Percentiles rank a stretch among this genome's conserved stretches.
phyloP scores from a whole-genome alignment of 306 rosid species.

The Cicer bijugum region DNA sequence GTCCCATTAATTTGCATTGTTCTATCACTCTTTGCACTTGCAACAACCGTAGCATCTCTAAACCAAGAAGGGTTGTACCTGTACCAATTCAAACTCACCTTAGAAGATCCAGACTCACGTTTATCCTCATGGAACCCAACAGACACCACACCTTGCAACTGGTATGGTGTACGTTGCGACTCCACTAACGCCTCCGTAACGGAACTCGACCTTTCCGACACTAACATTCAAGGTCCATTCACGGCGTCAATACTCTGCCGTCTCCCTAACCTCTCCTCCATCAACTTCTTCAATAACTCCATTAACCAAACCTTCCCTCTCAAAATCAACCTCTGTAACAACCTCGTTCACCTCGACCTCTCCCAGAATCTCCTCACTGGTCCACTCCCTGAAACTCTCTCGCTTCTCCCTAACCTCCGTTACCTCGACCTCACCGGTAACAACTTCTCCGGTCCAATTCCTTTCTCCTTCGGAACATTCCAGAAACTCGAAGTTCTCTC shows the following conservation, averaged over 20 bases:
- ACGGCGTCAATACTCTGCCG: conserved; percentile 63
- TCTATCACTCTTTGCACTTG: neutral
- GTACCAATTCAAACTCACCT: conserved; percentile 54
- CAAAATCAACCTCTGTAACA: conserved; percentile 54
- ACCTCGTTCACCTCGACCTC: conserved; percentile 70
- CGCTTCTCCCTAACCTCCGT: conserved; percentile 56
- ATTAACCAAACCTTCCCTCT: conserved; percentile 66
- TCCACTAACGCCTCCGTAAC: conserved; percentile 45
- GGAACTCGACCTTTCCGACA: conserved; percentile 61
- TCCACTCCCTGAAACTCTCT: conserved; percentile 56
- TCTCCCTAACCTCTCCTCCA: conserved; percentile 58
- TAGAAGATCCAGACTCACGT: conserved; percentile 59
- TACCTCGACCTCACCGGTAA: conserved; percentile 81
- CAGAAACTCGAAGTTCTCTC: conserved; percentile 70
- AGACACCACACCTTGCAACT: conserved; percentile 69
- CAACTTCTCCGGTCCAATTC: conserved; percentile 80
- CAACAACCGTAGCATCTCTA: conserved; percentile 36
- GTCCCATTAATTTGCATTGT: neutral
- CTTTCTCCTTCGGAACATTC: conserved; percentile 58
- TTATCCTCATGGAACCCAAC: conserved; percentile 67
- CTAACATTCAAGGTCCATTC: conserved; percentile 69
- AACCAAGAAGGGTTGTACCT: conserved; percentile 83
- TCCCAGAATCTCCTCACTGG: conserved; percentile 87
- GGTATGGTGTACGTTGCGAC: conserved; percentile 71
- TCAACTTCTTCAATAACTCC: conserved; percentile 79